Conservation (phyloP, 31 red algal genomes). For the Porphyra umbilicalis region DNA sequence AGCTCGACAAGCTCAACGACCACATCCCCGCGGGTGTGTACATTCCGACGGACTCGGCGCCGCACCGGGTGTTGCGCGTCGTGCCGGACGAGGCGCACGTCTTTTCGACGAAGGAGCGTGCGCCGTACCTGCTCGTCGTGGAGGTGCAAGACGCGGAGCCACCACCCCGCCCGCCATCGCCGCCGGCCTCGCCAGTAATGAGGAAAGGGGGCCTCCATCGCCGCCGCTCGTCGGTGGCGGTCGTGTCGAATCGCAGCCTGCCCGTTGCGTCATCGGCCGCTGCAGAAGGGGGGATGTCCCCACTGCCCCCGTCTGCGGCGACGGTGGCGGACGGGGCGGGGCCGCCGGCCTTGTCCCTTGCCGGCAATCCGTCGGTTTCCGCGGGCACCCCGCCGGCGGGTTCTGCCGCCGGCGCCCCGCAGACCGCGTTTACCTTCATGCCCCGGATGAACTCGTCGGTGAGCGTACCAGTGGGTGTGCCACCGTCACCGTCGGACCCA, state of each 20-base stretch:
- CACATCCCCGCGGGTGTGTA: slow-evolving; percentile 80
- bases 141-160: slow-evolving; percentile 82
- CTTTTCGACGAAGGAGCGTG: slow-evolving; percentile 95
- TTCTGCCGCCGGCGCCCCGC: not conserved
- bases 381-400: not conserved
- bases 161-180: not conserved
- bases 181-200: not conserved
- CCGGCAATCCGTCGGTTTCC: not conserved
- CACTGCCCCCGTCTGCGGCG: not conserved
- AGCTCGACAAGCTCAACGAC: slow-evolving; percentile 87
- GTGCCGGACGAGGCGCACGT: slow-evolving; percentile 82
- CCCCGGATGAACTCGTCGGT: not conserved
- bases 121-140: slow-evolving; percentile 83
- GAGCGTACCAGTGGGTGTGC: not conserved
- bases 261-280: not conserved
- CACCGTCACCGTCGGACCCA: too few species aligned
- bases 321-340: not conserved
- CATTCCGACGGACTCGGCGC: slow-evolving; percentile 68
- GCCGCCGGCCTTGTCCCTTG: not conserved
- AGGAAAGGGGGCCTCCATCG: not conserved
- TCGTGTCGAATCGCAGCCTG: not conserved
- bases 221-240: not conserved
- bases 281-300: not conserved
- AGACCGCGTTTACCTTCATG: not conserved
- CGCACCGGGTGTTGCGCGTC: slow-evolving; percentile 84